A percentile compares a stretch with the other conserved stretches of the same genome.
These are phyloP conservation scores for Luzula sylvatica DNA, from an alignment of 176 grass and related monocot genomes.

Conservation along the genomic window DNA sequence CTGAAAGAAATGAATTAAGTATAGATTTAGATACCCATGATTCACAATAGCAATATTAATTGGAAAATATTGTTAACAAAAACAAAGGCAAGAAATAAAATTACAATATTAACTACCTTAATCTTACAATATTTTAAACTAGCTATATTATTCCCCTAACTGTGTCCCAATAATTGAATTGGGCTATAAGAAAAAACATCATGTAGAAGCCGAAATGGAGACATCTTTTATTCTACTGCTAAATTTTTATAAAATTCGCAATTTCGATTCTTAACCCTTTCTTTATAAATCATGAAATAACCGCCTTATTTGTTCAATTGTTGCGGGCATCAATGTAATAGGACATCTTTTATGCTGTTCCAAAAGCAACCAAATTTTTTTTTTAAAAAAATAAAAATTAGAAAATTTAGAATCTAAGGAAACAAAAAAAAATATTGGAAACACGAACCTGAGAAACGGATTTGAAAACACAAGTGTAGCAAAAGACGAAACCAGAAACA, in stretches of 20 bases:
- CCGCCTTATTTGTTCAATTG: constrained; percentile 76
- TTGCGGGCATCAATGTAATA: constrained; percentile 55
- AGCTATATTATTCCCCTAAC: neutral
- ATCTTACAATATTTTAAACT: constrained; percentile 13
- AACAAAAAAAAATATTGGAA: constrained; percentile 8
- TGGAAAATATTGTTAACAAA: neutral
- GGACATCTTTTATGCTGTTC: constrained; percentile 90
- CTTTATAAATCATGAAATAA: constrained; percentile 90
- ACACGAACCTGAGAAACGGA: constrained; percentile 69
- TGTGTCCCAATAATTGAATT: neutral
- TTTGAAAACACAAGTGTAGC: constrained; percentile 95
- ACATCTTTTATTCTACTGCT: neutral
- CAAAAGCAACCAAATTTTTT: neutral
- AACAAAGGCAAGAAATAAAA: too few relatives aligned
- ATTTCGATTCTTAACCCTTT: neutral
- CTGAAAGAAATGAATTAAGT: too few relatives aligned
- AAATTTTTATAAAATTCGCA: constrained; percentile 7
- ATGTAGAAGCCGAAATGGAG: neutral
- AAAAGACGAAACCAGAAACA: constrained; percentile 99
- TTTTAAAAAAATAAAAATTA: neutral
- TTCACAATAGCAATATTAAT: neutral
- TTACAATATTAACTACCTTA: neutral
- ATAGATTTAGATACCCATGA: too few relatives aligned
- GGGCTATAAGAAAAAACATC: neutral
- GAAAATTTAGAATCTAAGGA: neutral